A percentile compares a stretch with the other conserved stretches of the same genome.
Conservation (phyloP, 1,139 yeast genomes). For the Wickerhamomyces sp. region DNA sequence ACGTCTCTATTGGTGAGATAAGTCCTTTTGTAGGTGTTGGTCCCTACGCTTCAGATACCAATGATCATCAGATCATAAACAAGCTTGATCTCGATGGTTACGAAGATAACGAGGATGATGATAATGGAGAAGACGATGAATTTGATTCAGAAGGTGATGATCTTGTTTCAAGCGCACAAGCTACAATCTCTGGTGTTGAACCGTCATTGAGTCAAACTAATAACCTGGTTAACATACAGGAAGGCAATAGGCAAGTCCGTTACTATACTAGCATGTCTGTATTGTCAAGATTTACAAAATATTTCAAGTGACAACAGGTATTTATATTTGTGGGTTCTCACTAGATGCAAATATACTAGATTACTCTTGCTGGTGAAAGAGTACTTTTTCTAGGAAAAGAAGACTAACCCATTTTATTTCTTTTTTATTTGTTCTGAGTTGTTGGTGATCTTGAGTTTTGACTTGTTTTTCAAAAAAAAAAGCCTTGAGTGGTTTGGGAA, state of each 20-base stretch:
- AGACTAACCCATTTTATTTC: not conserved
- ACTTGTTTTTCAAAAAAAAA: too few species aligned
- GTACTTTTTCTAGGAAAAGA: too few species aligned
- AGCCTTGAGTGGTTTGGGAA: too few species aligned
- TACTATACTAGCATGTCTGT: conserved; percentile 23
- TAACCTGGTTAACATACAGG: conserved; percentile 10
- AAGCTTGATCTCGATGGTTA: conserved; percentile 5
- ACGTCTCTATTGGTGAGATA: conserved; percentile 13
- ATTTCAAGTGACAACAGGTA: conserved; percentile 14
- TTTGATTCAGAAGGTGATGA: conserved; percentile 11
- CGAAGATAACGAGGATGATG: conserved; percentile 15
- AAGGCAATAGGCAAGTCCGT: conserved; percentile 14
- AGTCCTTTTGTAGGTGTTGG: conserved; percentile 3
- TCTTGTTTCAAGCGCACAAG: conserved; percentile 21
- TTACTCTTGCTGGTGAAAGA: not conserved
- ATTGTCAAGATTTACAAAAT: conserved; percentile 18
- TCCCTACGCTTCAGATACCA: not conserved
- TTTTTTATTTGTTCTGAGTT: too few species aligned
- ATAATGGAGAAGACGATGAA: not conserved
- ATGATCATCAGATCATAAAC: conserved; percentile 4
- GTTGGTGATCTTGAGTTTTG: too few species aligned
- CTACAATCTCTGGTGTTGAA: conserved; percentile 14
- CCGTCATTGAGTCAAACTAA: not conserved
- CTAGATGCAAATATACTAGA: not conserved
- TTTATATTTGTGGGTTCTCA: too few species aligned